These are phyloP conservation scores for Protostelium mycophagum DNA, from an alignment of 78 protist species.

Conservation along the genomic window DNA sequence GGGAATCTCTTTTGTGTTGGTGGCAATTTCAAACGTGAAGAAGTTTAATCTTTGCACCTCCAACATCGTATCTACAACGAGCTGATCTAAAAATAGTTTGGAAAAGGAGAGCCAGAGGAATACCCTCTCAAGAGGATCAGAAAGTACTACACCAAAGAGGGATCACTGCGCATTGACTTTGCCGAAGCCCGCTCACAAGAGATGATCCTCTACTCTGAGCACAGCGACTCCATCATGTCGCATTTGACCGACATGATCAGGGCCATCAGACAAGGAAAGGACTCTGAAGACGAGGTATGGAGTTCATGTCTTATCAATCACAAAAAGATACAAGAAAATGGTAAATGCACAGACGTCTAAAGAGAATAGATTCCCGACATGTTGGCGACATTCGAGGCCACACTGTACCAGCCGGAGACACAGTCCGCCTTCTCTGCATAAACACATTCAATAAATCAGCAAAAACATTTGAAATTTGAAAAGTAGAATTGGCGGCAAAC, in stretches of 20 bases:
- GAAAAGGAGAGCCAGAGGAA: neutral
- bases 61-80: too few species aligned
- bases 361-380: neutral
- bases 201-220: neutral
- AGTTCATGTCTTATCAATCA: neutral
- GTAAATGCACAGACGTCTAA: neutral
- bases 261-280: neutral
- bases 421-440: too few species aligned
- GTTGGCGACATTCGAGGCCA: neutral
- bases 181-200: neutral
- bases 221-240: neutral
- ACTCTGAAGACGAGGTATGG: neutral
- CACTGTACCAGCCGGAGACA: neutral
- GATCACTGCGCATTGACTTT: neutral
- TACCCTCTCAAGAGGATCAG: neutral
- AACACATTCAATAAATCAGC: too few species aligned
- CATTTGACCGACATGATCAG: neutral
- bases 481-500: too few species aligned
- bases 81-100: neutral
- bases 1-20: too few species aligned
- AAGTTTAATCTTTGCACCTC: neutral
- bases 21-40: neutral
- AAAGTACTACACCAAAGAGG: neutral
- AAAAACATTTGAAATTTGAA: too few species aligned
- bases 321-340: too few species aligned